Evolutionary conservation across 2,329 filamentous ascomycete genomes (phyloP).

Genomic region (Pestalotiopsis sp.): DNA sequence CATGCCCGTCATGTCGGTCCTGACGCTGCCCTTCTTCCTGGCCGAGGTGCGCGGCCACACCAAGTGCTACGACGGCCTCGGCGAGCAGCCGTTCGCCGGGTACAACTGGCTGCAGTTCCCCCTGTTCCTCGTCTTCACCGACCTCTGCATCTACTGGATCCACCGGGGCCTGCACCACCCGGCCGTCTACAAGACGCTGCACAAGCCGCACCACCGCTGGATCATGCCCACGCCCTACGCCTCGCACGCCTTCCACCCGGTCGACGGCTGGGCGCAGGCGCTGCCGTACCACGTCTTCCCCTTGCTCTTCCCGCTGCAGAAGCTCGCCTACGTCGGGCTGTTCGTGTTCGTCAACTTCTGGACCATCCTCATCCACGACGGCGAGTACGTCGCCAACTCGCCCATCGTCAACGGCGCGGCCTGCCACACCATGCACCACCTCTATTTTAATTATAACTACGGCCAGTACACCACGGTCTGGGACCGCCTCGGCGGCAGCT

Average conservation of each 20-base stretch:
- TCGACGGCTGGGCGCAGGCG: conserved; percentile 88
- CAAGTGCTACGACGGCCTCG: conserved; percentile 82
- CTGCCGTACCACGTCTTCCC: conserved; percentile 93
- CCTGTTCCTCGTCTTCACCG: conserved; percentile 75
- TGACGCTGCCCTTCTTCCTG: conserved; percentile 82
- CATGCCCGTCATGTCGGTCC: conserved; percentile 80
- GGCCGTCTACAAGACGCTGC: conserved; percentile 78
- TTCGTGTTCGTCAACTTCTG: conserved; percentile 96
- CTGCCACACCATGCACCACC: conserved; percentile 90
- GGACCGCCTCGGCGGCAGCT: conserved; percentile 86
- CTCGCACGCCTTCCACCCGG: conserved; percentile 90
- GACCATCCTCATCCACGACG: conserved; percentile 95
- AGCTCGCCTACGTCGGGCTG: conserved; percentile 81
- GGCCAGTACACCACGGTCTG: conserved; percentile 92
- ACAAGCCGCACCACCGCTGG: conserved; percentile 99
- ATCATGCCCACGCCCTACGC: conserved; percentile 97
- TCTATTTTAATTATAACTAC: conserved; percentile 90
- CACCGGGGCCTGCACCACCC: conserved; percentile 76
- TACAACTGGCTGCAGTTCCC: conserved; percentile 87
- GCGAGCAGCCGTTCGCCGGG: conserved; percentile 73
- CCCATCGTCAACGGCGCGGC: conserved; percentile 93
- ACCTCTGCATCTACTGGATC: conserved; percentile 79
- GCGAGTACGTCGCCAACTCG: conserved; percentile 89
- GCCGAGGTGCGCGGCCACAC: conserved; percentile 81
- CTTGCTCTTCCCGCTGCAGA: conserved; percentile 90